Conservation (phyloP, 169 alveolate genomes). For the Cryptosporidium tyzzeri region DNA sequence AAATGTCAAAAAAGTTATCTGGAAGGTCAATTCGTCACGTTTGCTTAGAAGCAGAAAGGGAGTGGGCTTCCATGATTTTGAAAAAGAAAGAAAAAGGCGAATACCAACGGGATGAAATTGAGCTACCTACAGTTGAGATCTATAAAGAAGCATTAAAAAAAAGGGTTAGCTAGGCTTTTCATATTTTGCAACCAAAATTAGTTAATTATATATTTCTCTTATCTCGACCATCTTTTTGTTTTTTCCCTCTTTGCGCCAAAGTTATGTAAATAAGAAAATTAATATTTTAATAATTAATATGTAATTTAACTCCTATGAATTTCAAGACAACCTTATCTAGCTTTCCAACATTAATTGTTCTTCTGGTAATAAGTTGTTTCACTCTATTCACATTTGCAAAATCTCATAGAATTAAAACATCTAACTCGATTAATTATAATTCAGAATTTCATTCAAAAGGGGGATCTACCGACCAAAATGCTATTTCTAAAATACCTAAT, state of each 20-base stretch:
- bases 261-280: neutral
- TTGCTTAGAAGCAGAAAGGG: constrained; percentile 91
- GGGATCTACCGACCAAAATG: neutral
- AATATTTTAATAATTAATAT: constrained; percentile 1
- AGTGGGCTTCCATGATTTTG: constrained; percentile 87
- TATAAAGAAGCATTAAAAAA: constrained; percentile 52
- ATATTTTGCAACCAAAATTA: neutral
- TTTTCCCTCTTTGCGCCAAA: constrained; percentile 18
- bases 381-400: neutral
- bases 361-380: neutral
- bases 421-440: neutral
- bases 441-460: neutral
- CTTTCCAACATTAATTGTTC: neutral
- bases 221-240: neutral
- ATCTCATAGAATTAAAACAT: constrained; percentile 31
- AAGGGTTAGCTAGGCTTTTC: neutral
- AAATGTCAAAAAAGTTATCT: constrained; percentile 78
- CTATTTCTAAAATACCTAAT: neutral
- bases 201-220: no score
- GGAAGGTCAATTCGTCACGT: constrained; percentile 86
- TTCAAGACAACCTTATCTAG: neutral
- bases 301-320: constrained; percentile 35
- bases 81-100: constrained; percentile 81
- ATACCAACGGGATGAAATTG: neutral
- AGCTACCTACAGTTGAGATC: constrained; percentile 31